Percentiles rank a stretch among this genome's conserved stretches.
Evolutionary conservation across 1,284 basidiomycete species (phyloP).

Genomic region (Heimioporus retisporus): DNA sequence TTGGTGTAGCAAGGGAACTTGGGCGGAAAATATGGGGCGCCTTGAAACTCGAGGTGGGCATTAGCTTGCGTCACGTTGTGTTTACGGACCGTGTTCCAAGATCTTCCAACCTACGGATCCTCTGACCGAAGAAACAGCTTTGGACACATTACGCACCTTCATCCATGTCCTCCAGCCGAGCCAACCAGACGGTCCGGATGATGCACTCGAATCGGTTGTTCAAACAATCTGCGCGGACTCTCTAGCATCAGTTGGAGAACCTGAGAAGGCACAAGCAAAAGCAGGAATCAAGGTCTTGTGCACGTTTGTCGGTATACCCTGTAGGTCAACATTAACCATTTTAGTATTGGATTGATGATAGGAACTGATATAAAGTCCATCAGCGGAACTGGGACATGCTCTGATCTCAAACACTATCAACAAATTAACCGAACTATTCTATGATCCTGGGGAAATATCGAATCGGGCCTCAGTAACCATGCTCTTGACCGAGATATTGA

Average conservation of each 20-base stretch:
- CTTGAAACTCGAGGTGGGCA: conserved; percentile 84
- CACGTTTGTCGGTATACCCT: conserved; percentile 78
- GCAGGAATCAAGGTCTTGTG: conserved; percentile 87
- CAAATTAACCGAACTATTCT: conserved; percentile 81
- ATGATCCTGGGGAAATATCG: conserved; percentile 80
- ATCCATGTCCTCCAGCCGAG: conserved; percentile 75
- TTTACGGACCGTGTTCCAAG: conserved; percentile 51
- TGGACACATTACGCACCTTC: conserved; percentile 77
- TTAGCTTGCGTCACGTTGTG: conserved; percentile 1
- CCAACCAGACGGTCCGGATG: conserved; percentile 45
- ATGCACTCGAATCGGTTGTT: conserved; percentile 69
- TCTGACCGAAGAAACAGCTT: conserved; percentile 77
- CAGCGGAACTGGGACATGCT: conserved; percentile 79
- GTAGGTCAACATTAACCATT: conserved; percentile 56
- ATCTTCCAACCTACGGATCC: conserved; percentile 92
- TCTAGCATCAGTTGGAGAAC: conserved; percentile 82
- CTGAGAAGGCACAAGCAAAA: conserved; percentile 92
- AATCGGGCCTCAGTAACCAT: conserved; percentile 80
- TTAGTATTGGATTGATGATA: conserved; percentile 7
- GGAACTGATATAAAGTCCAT: conserved; percentile 14
- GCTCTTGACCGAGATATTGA: conserved; percentile 69
- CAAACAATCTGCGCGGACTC: conserved; percentile 85
- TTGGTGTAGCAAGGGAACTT: conserved; percentile 65
- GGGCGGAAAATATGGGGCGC: conserved; percentile 89
- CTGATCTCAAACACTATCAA: conserved; percentile 76